Evolutionary conservation across 306 rosid genomes (phyloP).

Genomic region (Trichosanthes truncata): DNA sequence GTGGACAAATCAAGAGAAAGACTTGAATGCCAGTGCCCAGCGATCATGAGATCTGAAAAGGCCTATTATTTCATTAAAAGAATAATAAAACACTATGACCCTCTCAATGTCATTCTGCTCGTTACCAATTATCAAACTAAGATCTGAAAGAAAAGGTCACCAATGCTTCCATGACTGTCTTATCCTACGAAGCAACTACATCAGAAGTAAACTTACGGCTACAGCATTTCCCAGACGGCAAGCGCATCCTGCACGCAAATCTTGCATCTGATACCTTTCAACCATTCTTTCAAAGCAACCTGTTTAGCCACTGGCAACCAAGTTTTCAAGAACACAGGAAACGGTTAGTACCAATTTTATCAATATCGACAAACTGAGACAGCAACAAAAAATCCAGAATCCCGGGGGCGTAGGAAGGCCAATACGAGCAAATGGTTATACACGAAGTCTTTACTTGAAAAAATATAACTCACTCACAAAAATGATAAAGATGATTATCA

Average conservation of each 20-base stretch:
- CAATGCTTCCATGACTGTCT: not conserved
- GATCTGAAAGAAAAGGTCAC: not conserved
- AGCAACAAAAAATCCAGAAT: not conserved
- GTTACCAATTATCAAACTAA: not conserved
- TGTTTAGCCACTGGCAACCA: constrained; percentile 1
- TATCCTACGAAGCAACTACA: not conserved
- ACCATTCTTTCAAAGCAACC: not conserved
- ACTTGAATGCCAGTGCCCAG: not conserved
- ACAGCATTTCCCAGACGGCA: not conserved
- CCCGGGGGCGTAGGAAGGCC: not conserved
- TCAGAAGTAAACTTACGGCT: not conserved
- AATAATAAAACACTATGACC: not conserved
- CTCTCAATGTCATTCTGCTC: not conserved
- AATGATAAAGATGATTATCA: not conserved
- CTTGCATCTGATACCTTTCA: not conserved
- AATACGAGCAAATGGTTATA: not conserved
- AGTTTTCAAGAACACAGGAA: not conserved
- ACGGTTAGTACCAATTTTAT: not conserved
- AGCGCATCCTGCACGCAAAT: not conserved
- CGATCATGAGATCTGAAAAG: not conserved
- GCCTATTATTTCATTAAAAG: not conserved
- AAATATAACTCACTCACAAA: not conserved
- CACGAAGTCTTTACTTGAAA: not conserved
- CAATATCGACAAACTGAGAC: not conserved
- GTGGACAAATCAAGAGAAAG: not conserved